Base-by-base conservation (phyloP, 345 rosid genomes). In the Syzygium aqueum region DNA sequence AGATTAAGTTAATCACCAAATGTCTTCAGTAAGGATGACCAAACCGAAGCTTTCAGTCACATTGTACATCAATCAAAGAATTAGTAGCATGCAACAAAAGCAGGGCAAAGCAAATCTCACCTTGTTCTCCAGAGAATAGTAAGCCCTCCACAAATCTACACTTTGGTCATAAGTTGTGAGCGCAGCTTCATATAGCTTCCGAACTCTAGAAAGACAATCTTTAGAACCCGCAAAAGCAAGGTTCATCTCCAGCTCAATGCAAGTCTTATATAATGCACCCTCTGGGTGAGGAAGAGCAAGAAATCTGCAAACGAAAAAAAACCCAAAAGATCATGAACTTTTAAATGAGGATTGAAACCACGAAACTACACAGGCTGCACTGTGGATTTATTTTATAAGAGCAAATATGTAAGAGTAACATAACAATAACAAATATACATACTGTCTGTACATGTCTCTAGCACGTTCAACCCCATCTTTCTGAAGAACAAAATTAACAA, bases 161-260 rank as follows among this genome's bases (percentile, higher is more conserved):
- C 93, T 89, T 89, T 95, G 97, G 85, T 91, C 91, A 87, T 96
- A 94, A 80, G 91, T 92, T 51, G 96, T 87, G 84, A 96, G 92
- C 59, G 96, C 99, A 86, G 98, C 92, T 86, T 95, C 99, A 86
- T 93, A 97, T 53, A 97, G 87, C 92, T 94, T 95, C 91, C 96
- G 90, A 51, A 88, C 95, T 85, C 91, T 94, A 82, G 23, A 90
- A 37, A 96, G 94, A 86, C 94, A 90, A 87, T 92, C 92, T 89
- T 92, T 93, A 86, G 93, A 91, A 49, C 97, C 96, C 52, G 53
- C 51, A 22, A 93, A 93, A 11, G 97, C 94, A 85, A 94, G 94
- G 85, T 91, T 93, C 40, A 88, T 87, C 92, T 97, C 99, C 91
- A 97, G 88, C 86, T 96, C 98, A 54, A 97, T 96, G 94, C 99